Evolutionary conservation across 2,329 filamentous ascomycete genomes (phyloP).

Genomic region (Claviceps sp.): DNA sequence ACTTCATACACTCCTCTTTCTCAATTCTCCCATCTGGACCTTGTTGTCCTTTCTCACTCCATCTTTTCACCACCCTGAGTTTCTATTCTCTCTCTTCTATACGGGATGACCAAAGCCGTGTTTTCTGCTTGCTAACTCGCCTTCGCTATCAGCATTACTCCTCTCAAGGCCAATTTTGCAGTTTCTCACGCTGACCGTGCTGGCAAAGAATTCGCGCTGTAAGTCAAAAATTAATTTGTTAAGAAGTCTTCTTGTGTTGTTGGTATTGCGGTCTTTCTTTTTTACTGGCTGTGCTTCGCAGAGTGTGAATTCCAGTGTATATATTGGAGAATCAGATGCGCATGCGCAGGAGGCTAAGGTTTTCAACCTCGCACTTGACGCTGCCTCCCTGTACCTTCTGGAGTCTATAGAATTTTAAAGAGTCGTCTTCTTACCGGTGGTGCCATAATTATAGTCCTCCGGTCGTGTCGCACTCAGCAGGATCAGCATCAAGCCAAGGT

Average conservation of each 20-base stretch:
- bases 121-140: neutral
- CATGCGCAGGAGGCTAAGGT: neutral
- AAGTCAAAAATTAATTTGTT: constrained; percentile 1
- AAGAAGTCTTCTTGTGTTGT: neutral
- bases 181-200: constrained; percentile 32
- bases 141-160: constrained; percentile 54
- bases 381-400: constrained; percentile 3
- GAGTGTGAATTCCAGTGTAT: constrained; percentile 7
- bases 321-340: constrained; percentile 5
- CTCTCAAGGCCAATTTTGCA: constrained; percentile 86
- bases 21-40: too few species aligned
- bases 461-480: constrained; percentile 3
- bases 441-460: constrained; percentile 12
- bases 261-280: neutral
- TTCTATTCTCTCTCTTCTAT: too few species aligned
- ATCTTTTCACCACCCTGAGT: neutral
- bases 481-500: constrained; percentile 10
- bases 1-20: neutral
- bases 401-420: constrained; percentile 15
- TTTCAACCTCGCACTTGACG: constrained; percentile 15
- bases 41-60: neutral
- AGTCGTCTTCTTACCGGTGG: constrained; percentile 19
- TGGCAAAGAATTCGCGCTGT: constrained; percentile 59
- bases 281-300: neutral
- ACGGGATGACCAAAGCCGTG: too few species aligned